A percentile compares a stretch with the other conserved stretches of the same genome.
Conservation (phyloP, 1,284 basidiomycete species). For the Malassezia dermatis region DNA sequence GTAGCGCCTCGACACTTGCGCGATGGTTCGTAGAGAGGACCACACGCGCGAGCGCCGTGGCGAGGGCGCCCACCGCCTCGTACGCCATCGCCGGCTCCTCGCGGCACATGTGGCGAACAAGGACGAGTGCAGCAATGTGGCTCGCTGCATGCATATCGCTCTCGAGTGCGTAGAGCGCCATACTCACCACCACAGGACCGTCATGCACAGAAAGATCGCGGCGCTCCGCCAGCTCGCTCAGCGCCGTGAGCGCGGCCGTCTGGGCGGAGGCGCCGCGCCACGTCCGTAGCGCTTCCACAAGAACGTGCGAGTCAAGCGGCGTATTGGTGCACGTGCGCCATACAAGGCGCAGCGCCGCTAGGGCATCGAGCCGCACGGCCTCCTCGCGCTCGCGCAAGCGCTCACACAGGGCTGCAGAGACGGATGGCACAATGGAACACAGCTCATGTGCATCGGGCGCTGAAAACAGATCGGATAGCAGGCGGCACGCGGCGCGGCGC, state of each 20-base stretch:
- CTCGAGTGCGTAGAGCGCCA: neutral
- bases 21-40: conserved; percentile 53
- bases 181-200: neutral
- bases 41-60: conserved; percentile 63
- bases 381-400: conserved; percentile 91
- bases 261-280: conserved; percentile 1
- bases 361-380: conserved; percentile 85
- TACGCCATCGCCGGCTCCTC: neutral
- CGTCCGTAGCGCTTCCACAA: neutral
- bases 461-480: conserved; percentile 70
- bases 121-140: conserved; percentile 1
- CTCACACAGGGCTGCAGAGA: conserved; percentile 76
- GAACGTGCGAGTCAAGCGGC: conserved; percentile 1
- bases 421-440: conserved; percentile 72
- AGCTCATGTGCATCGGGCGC: conserved; percentile 57
- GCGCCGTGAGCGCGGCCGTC: conserved; percentile 6
- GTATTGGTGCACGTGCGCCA: neutral
- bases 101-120: neutral
- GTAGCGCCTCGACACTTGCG: conserved; percentile 55
- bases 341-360: conserved; percentile 49
- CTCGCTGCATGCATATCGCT: neutral
- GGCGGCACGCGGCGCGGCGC: conserved; percentile 79
- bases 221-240: conserved; percentile 1
- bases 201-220: neutral
- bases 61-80: conserved; percentile 58